phyloP scores from a whole-genome alignment of 345 rosid genomes.

The Schrenkiella parvula region DNA sequence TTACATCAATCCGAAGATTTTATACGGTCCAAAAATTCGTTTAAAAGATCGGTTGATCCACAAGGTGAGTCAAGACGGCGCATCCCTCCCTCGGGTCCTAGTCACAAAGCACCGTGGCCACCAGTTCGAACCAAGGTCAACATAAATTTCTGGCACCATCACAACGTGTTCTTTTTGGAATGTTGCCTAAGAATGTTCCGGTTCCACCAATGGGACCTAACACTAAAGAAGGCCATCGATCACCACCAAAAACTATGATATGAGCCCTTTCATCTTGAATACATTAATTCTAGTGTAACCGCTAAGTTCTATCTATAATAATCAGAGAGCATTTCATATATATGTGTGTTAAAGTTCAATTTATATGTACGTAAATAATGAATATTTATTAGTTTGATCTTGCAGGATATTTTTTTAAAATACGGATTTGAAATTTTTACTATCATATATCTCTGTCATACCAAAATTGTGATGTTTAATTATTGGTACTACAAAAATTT shows the following conservation, averaged over 20 bases:
- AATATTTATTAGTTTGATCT: too few relatives aligned
- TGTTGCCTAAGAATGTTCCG: constrained; percentile 17
- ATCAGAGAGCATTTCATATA: neutral
- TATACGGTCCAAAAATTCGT: too few relatives aligned
- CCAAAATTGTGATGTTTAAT: too few relatives aligned
- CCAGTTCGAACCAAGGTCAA: neutral
- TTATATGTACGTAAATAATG: too few relatives aligned
- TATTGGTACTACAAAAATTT: too few relatives aligned
- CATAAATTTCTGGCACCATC: neutral
- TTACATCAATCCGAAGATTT: neutral
- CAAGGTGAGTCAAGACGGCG: neutral
- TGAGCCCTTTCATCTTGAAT: neutral
- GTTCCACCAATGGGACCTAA: constrained; percentile 13
- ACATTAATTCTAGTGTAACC: neutral
- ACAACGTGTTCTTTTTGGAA: neutral
- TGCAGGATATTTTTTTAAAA: too few relatives aligned
- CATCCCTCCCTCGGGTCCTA: constrained; percentile 3
- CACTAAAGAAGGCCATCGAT: neutral
- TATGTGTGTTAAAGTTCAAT: neutral
- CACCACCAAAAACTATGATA: neutral
- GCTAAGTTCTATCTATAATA: neutral
- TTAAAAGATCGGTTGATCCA: too few relatives aligned
- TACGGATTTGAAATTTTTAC: too few relatives aligned
- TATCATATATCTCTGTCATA: too few relatives aligned
- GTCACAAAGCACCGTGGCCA: neutral